Conservation (phyloP, 192 early-diverging fungal species). For the Coemansia asiatica region DNA sequence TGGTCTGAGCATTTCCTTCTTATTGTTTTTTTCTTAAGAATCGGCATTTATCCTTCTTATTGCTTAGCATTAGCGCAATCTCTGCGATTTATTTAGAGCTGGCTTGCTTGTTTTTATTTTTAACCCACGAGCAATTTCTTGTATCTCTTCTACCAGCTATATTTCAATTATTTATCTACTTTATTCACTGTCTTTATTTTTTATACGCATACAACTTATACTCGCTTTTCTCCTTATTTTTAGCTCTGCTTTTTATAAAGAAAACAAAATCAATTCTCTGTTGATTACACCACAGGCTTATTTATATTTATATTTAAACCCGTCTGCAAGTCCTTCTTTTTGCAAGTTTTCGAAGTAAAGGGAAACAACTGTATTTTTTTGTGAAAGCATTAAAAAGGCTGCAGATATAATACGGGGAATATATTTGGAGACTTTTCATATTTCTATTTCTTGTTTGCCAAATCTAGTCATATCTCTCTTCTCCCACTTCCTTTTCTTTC, state of each 20-base stretch:
- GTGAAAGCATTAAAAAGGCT: neutral
- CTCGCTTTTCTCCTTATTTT: neutral
- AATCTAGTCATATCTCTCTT: neutral
- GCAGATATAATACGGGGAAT: neutral
- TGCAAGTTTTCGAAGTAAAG: neutral
- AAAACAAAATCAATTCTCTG: neutral
- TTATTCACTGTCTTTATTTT: neutral
- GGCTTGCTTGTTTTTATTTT: neutral
- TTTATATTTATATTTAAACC: neutral
- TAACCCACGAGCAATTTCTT: neutral
- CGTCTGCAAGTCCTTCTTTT: neutral
- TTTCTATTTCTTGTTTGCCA: neutral
- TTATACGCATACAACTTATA: neutral
- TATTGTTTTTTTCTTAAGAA: neutral
- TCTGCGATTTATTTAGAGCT: neutral
- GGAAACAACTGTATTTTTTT: neutral
- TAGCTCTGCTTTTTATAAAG: neutral
- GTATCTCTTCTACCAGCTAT: neutral
- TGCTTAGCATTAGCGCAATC: constrained; percentile 3
- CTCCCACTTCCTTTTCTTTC: too few species aligned
- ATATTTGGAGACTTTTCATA: neutral
- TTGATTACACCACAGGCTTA: neutral
- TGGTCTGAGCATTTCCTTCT: constrained; percentile 7
- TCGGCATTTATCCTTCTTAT: constrained; percentile 9
- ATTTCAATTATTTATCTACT: neutral